Evolutionary conservation across 805 yeast species (phyloP).

Genomic region (Grigorovia transvaalensis): DNA sequence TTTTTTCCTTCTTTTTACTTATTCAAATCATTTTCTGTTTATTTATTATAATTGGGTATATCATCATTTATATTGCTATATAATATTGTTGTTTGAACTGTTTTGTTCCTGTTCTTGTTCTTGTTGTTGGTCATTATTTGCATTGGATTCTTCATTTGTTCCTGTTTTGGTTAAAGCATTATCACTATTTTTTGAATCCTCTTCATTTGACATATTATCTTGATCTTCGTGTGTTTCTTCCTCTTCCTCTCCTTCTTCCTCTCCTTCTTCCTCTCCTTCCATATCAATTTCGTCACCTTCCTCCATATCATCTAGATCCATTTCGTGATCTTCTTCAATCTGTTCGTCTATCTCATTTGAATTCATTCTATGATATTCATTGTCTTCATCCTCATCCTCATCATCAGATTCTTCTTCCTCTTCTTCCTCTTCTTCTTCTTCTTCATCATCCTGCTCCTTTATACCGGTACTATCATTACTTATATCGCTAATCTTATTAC

Average conservation of each 20-base stretch:
- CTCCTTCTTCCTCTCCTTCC: neutral
- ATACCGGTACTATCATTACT: neutral
- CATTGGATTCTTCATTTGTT: too few relatives aligned
- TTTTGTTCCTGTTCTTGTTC: too few relatives aligned
- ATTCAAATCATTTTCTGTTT: neutral
- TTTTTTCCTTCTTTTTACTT: neutral
- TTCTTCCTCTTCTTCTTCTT: slow-evolving; percentile 9
- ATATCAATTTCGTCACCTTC: neutral
- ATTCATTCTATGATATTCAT: slow-evolving; percentile 1
- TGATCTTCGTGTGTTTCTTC: slow-evolving; percentile 3
- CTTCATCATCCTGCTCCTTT: slow-evolving; percentile 1
- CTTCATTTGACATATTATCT: neutral
- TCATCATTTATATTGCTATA: too few relatives aligned
- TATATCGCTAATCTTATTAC: slow-evolving; percentile 3
- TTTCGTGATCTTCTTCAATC: neutral
- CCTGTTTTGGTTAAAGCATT: too few relatives aligned
- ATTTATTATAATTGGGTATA: too few relatives aligned
- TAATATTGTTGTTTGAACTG: too few relatives aligned
- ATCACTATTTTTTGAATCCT: neutral
- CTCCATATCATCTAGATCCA: neutral
- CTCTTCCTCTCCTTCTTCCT: neutral
- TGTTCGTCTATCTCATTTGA: neutral
- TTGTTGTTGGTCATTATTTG: too few relatives aligned
- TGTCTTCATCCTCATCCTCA: slow-evolving; percentile 4
- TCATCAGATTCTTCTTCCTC: slow-evolving; percentile 7